Evolutionary conservation across 257 asterid species (phyloP).

Genomic region (Cruciata laevipes): DNA sequence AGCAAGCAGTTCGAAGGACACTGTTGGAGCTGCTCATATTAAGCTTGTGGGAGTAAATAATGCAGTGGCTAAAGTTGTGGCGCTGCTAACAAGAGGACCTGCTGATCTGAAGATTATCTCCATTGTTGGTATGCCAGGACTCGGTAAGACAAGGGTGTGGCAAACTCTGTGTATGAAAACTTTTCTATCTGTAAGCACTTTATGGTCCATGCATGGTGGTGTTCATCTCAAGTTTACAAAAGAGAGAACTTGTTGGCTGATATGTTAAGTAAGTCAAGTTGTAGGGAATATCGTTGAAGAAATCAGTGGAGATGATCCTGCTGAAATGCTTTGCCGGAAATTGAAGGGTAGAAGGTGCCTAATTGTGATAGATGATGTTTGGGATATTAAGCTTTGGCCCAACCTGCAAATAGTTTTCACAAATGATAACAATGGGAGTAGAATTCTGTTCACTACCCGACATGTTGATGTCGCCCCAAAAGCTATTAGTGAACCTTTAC

Average conservation of each 20-base stretch:
- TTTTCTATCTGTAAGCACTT: not conserved
- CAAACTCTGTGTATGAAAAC: not conserved
- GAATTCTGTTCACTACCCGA: constrained; percentile 1
- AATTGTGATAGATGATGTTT: not conserved
- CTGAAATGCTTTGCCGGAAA: not conserved
- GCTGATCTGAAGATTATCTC: not conserved
- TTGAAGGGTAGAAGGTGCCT: constrained; percentile 1
- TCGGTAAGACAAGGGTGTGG: not conserved
- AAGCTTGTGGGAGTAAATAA: not conserved
- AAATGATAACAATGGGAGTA: not conserved
- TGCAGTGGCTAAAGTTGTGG: not conserved
- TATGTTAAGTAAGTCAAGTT: not conserved
- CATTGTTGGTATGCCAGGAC: constrained; percentile 6
- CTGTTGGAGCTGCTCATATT: not conserved
- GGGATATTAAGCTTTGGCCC: not conserved
- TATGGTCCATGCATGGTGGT: not conserved
- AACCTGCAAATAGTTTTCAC: not conserved
- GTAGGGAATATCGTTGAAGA: not conserved
- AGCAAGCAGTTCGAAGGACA: not conserved
- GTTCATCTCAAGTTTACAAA: not conserved
- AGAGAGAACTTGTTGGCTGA: not conserved
- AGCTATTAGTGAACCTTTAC: not conserved
- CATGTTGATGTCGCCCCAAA: not conserved
- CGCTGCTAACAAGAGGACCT: not conserved
- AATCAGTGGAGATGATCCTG: not conserved